These are phyloP conservation scores for Exophiala sp. DNA, from an alignment of 2,329 filamentous ascomycete species.

Conservation along the genomic window DNA sequence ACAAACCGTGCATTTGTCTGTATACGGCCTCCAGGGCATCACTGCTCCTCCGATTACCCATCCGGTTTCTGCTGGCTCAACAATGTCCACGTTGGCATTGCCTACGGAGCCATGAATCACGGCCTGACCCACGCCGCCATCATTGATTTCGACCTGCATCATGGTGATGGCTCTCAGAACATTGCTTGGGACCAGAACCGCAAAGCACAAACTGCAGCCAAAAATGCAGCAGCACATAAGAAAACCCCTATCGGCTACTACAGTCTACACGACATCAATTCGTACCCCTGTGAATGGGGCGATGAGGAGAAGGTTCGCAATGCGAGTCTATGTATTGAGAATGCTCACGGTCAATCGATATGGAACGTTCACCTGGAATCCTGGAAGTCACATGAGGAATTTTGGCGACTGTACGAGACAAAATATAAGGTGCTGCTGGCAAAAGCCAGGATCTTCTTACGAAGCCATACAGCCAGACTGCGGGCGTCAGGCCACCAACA, in stretches of 20 bases:
- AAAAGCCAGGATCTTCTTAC: slow-evolving; percentile 74
- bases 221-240: slow-evolving; percentile 69
- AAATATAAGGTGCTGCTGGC: slow-evolving; percentile 72
- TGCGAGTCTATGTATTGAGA: slow-evolving; percentile 89
- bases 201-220: slow-evolving; percentile 56
- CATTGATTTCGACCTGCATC: slow-evolving; percentile 85
- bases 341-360: slow-evolving; percentile 85
- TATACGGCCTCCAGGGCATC: slow-evolving; percentile 87
- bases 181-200: slow-evolving; percentile 89
- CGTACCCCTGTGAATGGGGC: slow-evolving; percentile 91
- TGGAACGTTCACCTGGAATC: slow-evolving; percentile 94
- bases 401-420: slow-evolving; percentile 79
- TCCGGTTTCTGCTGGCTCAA: slow-evolving; percentile 99
- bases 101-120: slow-evolving; percentile 76
- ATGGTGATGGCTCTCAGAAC: slow-evolving; percentile 90
- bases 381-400: slow-evolving; percentile 76
- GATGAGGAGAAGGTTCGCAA: slow-evolving; percentile 89
- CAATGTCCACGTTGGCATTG: slow-evolving; percentile 94
- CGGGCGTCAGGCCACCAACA: slow-evolving; percentile 52
- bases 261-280: slow-evolving; percentile 96
- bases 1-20: slow-evolving; percentile 76
- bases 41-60: slow-evolving; percentile 82
- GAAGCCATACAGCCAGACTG: slow-evolving; percentile 62
- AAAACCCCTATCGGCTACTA: slow-evolving; percentile 91
- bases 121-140: slow-evolving; percentile 91